These are phyloP conservation scores for Phlebiopsis flavidoalba DNA, from an alignment of 768 basidiomycete species.

Conservation along the genomic window DNA sequence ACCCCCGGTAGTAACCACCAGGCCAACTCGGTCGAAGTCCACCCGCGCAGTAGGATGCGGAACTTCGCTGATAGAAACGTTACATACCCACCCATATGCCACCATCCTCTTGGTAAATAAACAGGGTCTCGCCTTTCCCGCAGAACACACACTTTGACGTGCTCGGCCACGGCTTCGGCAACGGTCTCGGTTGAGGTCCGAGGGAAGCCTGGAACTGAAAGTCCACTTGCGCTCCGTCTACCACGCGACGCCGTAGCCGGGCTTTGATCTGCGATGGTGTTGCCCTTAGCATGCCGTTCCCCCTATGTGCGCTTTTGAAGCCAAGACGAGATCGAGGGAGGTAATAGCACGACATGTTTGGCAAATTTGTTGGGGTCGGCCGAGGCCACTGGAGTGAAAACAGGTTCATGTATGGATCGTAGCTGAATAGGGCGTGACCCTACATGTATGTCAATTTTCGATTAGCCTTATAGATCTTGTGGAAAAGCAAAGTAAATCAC, in stretches of 20 bases:
- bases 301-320: slow-evolving; percentile 7
- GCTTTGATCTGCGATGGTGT: slow-evolving; percentile 14
- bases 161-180: slow-evolving; percentile 8
- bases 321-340: slow-evolving; percentile 10
- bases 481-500: slow-evolving; percentile 1
- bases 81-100: slow-evolving; percentile 25
- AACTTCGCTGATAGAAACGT: slow-evolving; percentile 8
- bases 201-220: not conserved
- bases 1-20: slow-evolving; percentile 27
- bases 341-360: slow-evolving; percentile 20
- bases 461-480: not conserved
- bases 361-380: slow-evolving; percentile 12
- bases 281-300: slow-evolving; percentile 6
- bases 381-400: slow-evolving; percentile 17
- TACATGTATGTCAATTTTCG: not conserved
- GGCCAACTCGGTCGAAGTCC: slow-evolving; percentile 21
- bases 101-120: slow-evolving; percentile 21
- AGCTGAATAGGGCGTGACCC: slow-evolving; percentile 21
- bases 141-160: slow-evolving; percentile 16
- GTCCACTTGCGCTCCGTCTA: not conserved
- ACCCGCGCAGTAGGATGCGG: slow-evolving; percentile 4
- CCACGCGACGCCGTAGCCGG: not conserved
- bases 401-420: slow-evolving; percentile 22
- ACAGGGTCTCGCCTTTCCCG: slow-evolving; percentile 21
- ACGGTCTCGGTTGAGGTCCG: not conserved